Base-by-base conservation (phyloP, 805 yeast species). In the Wickerhamomyces alni region DNA sequence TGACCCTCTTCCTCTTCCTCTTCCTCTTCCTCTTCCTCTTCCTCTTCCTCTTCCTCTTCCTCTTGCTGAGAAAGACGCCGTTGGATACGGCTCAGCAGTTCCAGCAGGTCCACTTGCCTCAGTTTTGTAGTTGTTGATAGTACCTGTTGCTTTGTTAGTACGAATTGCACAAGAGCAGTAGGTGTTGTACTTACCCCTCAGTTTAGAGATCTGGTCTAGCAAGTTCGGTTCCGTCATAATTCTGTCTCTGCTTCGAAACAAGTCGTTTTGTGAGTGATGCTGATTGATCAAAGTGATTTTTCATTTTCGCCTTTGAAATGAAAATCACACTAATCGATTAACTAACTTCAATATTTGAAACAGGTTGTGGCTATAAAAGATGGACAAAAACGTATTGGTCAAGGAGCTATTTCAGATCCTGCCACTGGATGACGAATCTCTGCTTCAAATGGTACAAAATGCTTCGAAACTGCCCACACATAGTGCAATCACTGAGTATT, bases 341-440 rank as follows among this genome's bases (percentile, higher is more conserved):
- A n/a, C n/a, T n/a, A n/a, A n/a, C n/a, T n/a, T n/a, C n/a, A n/a
- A n/a, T n/a, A n/a, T n/a, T n/a, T n/a, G n/a, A n/a, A n/a, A n/a
- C n/a, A n/a, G n/a, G n/a, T n/a, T n/a, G n/a, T n/a, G 24, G 6
- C 24, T 21, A 17, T 7, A 30, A 26, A 28, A 11, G 36, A 31
- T 36, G 32, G 38, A 42, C 16, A 35, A 27, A 24, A 30, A 22
- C 19, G 5, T 29, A 3, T 37, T 56, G 4, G 39, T 47, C 1
- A 22, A 35, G 13, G 51, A 54, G 17, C 42, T 59, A 25, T 35
- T 31, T 5, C 45, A 65, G 15, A 57, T 79, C 1, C 50, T 81
- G 15, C 87, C 87, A 0, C 56, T 81, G 30, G 87, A 81, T 45
- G 63, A 66, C 13, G 82, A 76, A 8, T 64, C 82, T 0, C 59